phyloP scores from a whole-genome alignment of 192 early-diverging fungal species.

The Linnemannia hyalina region DNA sequence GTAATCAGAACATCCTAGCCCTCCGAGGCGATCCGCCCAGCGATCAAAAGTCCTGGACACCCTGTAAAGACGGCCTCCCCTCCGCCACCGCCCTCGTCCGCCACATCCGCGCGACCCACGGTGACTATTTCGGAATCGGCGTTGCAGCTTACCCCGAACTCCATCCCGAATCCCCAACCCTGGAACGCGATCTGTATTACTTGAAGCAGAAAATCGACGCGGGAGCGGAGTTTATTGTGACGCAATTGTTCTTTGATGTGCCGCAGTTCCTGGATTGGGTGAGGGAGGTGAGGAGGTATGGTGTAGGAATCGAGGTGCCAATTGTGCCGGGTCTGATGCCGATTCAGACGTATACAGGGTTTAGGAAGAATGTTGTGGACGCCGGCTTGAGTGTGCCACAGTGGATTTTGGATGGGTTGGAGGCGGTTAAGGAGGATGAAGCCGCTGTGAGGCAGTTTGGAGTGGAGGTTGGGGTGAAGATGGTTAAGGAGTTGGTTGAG shows the following conservation, averaged over 20 bases:
- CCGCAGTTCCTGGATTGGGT: conserved; percentile 85
- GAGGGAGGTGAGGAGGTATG: conserved; percentile 63
- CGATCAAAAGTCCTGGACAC: conserved; percentile 81
- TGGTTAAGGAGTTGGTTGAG: conserved; percentile 69
- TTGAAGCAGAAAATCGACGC: conserved; percentile 89
- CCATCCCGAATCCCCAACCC: conserved; percentile 81
- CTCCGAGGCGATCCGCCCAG: conserved; percentile 92
- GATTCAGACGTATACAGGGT: conserved; percentile 90
- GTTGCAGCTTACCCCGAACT: conserved; percentile 97
- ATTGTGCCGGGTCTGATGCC: conserved; percentile 94
- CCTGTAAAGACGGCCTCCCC: conserved; percentile 78
- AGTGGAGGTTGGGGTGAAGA: conserved; percentile 78
- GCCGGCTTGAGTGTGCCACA: conserved; percentile 77
- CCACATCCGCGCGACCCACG: conserved; percentile 86
- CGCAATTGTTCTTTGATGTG: conserved; percentile 95
- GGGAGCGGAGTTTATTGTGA: conserved; percentile 93
- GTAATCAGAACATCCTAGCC: conserved; percentile 93
- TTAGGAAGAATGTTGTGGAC: conserved; percentile 80
- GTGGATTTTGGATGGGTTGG: conserved; percentile 77
- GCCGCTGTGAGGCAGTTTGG: conserved; percentile 93
- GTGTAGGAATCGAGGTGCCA: conserved; percentile 77
- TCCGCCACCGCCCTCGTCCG: conserved; percentile 87
- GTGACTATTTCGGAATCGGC: conserved; percentile 93
- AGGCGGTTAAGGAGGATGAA: conserved; percentile 92
- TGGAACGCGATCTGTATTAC: conserved; percentile 76